Evolutionary conservation across 495 filamentous ascomycete species (phyloP).

Genomic region (Aspergillus conjunctus): DNA sequence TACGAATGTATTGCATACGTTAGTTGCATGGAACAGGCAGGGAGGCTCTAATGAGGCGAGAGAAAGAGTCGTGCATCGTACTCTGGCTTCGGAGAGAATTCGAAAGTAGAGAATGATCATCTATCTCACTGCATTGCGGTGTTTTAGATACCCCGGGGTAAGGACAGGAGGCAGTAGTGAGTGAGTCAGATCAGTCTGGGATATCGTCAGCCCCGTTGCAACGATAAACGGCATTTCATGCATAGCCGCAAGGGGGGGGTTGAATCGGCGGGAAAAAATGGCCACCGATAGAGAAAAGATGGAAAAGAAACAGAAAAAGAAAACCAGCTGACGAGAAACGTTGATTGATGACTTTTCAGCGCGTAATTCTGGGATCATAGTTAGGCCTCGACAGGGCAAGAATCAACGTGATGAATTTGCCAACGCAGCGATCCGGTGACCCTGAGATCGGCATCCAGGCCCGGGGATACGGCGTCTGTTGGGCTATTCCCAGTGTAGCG

Average conservation of each 20-base stretch:
- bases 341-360: constrained; percentile 22
- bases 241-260: not conserved
- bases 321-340: not conserved
- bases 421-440: constrained; percentile 50
- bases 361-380: constrained; percentile 18
- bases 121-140: too few species aligned
- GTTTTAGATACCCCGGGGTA: not conserved
- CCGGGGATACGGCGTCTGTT: not conserved
- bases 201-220: constrained; percentile 4
- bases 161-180: not conserved
- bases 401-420: constrained; percentile 33
- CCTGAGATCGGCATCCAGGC: constrained; percentile 35
- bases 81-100: too few species aligned
- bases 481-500: not conserved
- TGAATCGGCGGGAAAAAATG: constrained; percentile 16
- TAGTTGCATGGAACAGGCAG: not conserved
- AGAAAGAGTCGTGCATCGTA: too few species aligned
- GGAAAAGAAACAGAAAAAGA: constrained; percentile 4
- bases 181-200: not conserved
- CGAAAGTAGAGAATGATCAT: too few species aligned
- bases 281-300: constrained; percentile 6
- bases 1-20: not conserved
- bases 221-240: not conserved
- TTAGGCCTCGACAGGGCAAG: constrained; percentile 11
- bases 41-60: not conserved